Conservation (phyloP, 371 early-diverging fungal genomes). For the Synchytrium microbalum region DNA sequence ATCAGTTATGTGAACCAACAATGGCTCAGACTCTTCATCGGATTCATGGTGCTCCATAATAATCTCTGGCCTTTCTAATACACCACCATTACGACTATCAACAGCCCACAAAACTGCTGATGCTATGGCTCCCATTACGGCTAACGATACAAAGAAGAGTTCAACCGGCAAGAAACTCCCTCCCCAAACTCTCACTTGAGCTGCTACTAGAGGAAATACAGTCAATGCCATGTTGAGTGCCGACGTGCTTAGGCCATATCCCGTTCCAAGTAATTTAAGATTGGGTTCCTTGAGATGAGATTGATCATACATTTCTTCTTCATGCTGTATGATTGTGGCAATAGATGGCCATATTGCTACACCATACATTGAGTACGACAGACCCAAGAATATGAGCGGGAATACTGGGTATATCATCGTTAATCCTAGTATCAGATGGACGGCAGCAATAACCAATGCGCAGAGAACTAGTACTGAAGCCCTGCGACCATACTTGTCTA, state of each 20-base stretch:
- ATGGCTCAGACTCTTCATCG: not conserved
- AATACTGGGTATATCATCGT: constrained; percentile 38
- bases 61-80: constrained; percentile 31
- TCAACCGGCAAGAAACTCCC: constrained; percentile 41
- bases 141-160: constrained; percentile 43
- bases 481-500: constrained; percentile 45
- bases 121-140: constrained; percentile 30
- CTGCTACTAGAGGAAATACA: constrained; percentile 51
- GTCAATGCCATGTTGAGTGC: constrained; percentile 54
- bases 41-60: not conserved
- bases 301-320: constrained; percentile 16
- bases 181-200: constrained; percentile 39
- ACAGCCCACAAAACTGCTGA: constrained; percentile 23
- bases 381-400: constrained; percentile 44
- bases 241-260: constrained; percentile 55
- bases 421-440: constrained; percentile 44
- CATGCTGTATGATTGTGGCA: constrained; percentile 40
- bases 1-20: not conserved
- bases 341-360: constrained; percentile 57
- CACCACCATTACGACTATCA: constrained; percentile 32
- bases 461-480: constrained; percentile 36
- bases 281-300: constrained; percentile 5
- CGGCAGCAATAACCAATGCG: constrained; percentile 36
- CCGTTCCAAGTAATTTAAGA: constrained; percentile 46
- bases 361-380: constrained; percentile 52